phyloP scores from a whole-genome alignment of 306 rosid genomes.

The Sechiopsis laciniata region DNA sequence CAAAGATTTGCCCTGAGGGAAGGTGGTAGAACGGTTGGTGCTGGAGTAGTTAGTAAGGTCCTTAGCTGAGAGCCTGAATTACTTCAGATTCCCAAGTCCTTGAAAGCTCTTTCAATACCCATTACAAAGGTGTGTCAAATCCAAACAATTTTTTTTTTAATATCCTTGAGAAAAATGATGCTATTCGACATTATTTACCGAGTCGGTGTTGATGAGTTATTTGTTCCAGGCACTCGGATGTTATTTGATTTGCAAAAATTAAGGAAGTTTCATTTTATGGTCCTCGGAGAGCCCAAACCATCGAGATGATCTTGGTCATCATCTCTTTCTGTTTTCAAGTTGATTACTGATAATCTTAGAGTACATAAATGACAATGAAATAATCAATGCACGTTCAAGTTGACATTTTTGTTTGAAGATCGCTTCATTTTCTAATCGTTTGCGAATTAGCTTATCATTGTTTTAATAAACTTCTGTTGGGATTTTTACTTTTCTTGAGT shows the following conservation, averaged over 20 bases:
- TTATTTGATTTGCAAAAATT: constrained; percentile 8
- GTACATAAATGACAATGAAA: constrained; percentile 19
- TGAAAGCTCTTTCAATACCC: background rate
- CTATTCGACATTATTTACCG: constrained; percentile 6
- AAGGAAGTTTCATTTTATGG: constrained; percentile 10
- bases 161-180: constrained; percentile 13
- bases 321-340: background rate
- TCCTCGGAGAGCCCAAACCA: background rate
- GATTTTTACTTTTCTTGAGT: no score
- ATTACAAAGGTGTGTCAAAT: background rate
- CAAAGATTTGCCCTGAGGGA: constrained; percentile 99
- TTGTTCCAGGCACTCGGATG: constrained; percentile 14
- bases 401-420: no score
- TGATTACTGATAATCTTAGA: constrained; percentile 7
- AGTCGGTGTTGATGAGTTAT: constrained; percentile 11
- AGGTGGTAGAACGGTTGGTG: constrained; percentile 99
- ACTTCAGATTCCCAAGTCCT: background rate
- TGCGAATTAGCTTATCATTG: no score
- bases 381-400: background rate
- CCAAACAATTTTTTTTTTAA: constrained; percentile 16
- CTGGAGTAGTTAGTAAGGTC: constrained; percentile 95
- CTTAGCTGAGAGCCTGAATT: constrained; percentile 35
- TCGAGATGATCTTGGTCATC: constrained; percentile 11
- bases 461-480: no score
- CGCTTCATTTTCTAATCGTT: no score